These are phyloP conservation scores for Corylus avellana DNA, from an alignment of 306 rosid genomes.

Conservation along the genomic window DNA sequence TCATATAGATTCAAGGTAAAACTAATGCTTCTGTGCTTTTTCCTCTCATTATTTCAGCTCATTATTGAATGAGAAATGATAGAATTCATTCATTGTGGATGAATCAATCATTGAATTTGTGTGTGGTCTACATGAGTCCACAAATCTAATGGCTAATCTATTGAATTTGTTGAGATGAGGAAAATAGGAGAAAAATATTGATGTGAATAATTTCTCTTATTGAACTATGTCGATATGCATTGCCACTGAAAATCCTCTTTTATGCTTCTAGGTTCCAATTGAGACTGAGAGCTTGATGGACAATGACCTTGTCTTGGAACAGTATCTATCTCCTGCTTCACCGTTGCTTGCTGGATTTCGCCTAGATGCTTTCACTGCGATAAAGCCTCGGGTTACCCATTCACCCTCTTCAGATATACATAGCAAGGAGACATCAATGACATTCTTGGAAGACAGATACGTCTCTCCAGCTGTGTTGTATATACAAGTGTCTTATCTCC, in stretches of 20 bases:
- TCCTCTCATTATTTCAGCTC: slow-evolving; percentile 15
- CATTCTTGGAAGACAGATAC: slow-evolving; percentile 70
- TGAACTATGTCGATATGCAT: slow-evolving; percentile 8
- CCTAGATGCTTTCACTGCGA: slow-evolving; percentile 78
- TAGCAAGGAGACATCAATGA: slow-evolving; percentile 39
- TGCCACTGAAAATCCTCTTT: slow-evolving; percentile 21
- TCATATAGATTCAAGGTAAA: slow-evolving; percentile 84
- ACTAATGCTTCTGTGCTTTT: slow-evolving; percentile 17
- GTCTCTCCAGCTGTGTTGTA: slow-evolving; percentile 83
- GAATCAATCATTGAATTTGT: too few species aligned
- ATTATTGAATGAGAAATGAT: slow-evolving; percentile 2
- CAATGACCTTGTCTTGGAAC: slow-evolving; percentile 79
- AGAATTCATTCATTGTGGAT: too few species aligned
- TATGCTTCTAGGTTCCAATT: slow-evolving; percentile 70
- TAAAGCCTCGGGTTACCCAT: slow-evolving; percentile 90
- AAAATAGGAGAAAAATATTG: too few species aligned
- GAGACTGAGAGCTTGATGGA: slow-evolving; percentile 80
- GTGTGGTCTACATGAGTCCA: too few species aligned
- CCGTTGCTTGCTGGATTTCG: slow-evolving; percentile 91
- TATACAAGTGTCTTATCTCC: slow-evolving; percentile 77
- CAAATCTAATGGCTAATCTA: too few species aligned
- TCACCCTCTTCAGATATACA: slow-evolving; percentile 65
- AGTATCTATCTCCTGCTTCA: slow-evolving; percentile 65
- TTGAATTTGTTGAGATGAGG: too few species aligned
- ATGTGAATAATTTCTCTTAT: not conserved